A percentile compares a stretch with the other conserved stretches of the same genome.
phyloP scores from a whole-genome alignment of 192 early-diverging fungal genomes.

The Podila minutissima region DNA sequence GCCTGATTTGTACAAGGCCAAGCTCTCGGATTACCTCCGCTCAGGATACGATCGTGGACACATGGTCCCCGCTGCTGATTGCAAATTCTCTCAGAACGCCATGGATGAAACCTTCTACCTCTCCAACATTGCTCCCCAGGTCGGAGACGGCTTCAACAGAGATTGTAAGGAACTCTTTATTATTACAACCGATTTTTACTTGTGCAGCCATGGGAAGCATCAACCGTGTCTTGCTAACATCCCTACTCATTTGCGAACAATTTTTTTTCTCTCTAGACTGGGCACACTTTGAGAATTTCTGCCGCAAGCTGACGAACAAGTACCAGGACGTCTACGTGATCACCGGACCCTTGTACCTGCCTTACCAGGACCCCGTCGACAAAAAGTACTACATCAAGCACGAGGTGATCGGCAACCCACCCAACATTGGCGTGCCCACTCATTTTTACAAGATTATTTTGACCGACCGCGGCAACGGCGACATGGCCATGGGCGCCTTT shows the following conservation, averaged over 20 bases:
- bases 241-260: too few species aligned
- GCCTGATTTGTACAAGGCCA: slow-evolving; percentile 80
- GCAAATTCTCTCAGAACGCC: slow-evolving; percentile 71
- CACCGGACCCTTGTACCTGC: slow-evolving; percentile 90
- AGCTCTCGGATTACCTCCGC: slow-evolving; percentile 80
- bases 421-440: slow-evolving; percentile 90
- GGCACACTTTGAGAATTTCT: slow-evolving; percentile 88
- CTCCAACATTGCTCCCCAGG: slow-evolving; percentile 84
- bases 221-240: too few species aligned
- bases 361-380: slow-evolving; percentile 69
- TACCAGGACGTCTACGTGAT: slow-evolving; percentile 90
- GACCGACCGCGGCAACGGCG: slow-evolving; percentile 60
- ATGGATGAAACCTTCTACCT: slow-evolving; percentile 91
- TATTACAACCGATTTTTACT: background rate
- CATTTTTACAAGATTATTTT: slow-evolving; percentile 95
- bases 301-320: slow-evolving; percentile 69
- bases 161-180: slow-evolving; percentile 67
- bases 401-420: slow-evolving; percentile 88
- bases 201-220: too few species aligned
- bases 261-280: slow-evolving; percentile 69
- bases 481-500: slow-evolving; percentile 73
- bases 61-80: slow-evolving; percentile 92
- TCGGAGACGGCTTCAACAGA: slow-evolving; percentile 89
- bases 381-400: slow-evolving; percentile 84
- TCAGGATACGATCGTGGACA: slow-evolving; percentile 94